phyloP scores from a whole-genome alignment of 2,329 filamentous ascomycete genomes.

The Zasmidium citrigriseum region DNA sequence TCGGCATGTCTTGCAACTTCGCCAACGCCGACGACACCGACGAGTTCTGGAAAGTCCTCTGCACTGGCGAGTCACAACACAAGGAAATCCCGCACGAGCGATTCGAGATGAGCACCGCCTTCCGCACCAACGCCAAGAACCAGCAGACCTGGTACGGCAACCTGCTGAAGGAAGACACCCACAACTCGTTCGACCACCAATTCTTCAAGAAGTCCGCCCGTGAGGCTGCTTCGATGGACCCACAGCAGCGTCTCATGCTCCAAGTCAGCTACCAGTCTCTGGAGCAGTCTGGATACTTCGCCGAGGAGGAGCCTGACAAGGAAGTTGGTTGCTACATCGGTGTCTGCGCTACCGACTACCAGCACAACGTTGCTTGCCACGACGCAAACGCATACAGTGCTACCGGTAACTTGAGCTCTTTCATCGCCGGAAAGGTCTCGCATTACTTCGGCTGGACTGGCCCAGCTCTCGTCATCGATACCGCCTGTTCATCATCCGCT shows the following conservation, averaged over 20 bases:
- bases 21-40: slow-evolving; percentile 12
- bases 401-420: slow-evolving; percentile 29
- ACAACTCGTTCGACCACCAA: slow-evolving; percentile 32
- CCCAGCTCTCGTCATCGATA: slow-evolving; percentile 38
- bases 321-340: slow-evolving; percentile 44
- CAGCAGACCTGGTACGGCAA: slow-evolving; percentile 17
- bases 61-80: slow-evolving; percentile 4
- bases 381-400: slow-evolving; percentile 38
- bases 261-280: slow-evolving; percentile 34
- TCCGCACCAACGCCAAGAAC: slow-evolving; percentile 12
- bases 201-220: slow-evolving; percentile 34
- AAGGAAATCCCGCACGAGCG: slow-evolving; percentile 16
- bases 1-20: slow-evolving; percentile 19
- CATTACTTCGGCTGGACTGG: slow-evolving; percentile 48
- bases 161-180: slow-evolving; percentile 26
- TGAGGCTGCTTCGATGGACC: slow-evolving; percentile 31
- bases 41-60: slow-evolving; percentile 17
- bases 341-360: slow-evolving; percentile 40
- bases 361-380: slow-evolving; percentile 39
- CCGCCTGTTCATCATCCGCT: slow-evolving; percentile 37
- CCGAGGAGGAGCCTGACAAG: slow-evolving; percentile 4
- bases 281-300: slow-evolving; percentile 34
- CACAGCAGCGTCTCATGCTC: slow-evolving; percentile 33
- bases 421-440: slow-evolving; percentile 37
- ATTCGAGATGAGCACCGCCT: slow-evolving; percentile 12